A percentile compares a stretch with the other conserved stretches of the same genome.
phyloP scores from a whole-genome alignment of 2,329 filamentous ascomycete genomes.

The Trichoderma asperellum region DNA sequence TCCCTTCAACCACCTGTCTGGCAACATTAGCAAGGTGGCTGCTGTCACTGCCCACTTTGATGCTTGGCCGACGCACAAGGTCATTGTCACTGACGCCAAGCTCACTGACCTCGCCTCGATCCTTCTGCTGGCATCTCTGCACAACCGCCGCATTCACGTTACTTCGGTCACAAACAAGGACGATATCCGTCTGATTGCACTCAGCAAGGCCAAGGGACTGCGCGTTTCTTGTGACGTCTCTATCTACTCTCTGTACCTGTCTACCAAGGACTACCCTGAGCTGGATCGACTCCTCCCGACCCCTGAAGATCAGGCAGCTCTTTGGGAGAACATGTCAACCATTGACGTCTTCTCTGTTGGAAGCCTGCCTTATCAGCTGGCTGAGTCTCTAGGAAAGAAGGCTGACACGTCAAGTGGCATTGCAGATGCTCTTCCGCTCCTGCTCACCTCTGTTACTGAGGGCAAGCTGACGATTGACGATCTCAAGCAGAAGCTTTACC shows the following conservation, averaged over 20 bases:
- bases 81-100: slow-evolving; percentile 80
- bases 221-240: slow-evolving; percentile 82
- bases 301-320: slow-evolving; percentile 67
- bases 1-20: slow-evolving; percentile 79
- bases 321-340: slow-evolving; percentile 73
- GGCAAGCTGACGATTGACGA: slow-evolving; percentile 75
- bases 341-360: slow-evolving; percentile 82
- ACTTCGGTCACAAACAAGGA: slow-evolving; percentile 79
- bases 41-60: slow-evolving; percentile 79
- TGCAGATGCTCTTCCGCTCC: slow-evolving; percentile 71
- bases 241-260: slow-evolving; percentile 78
- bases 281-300: slow-evolving; percentile 67
- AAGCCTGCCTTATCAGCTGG: slow-evolving; percentile 77
- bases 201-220: slow-evolving; percentile 80
- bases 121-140: slow-evolving; percentile 74
- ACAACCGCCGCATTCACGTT: slow-evolving; percentile 77
- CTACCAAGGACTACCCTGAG: slow-evolving; percentile 69
- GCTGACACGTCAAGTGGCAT: slow-evolving; percentile 68
- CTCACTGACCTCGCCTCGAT: slow-evolving; percentile 81
- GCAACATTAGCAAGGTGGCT: slow-evolving; percentile 83
- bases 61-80: slow-evolving; percentile 76
- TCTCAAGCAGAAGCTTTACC: slow-evolving; percentile 70
- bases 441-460: slow-evolving; percentile 76
- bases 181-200: slow-evolving; percentile 74
- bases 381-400: slow-evolving; percentile 56